These are phyloP conservation scores for Exophiala oligosperma DNA, from an alignment of 2,329 filamentous ascomycete species.

Conservation along the genomic window DNA sequence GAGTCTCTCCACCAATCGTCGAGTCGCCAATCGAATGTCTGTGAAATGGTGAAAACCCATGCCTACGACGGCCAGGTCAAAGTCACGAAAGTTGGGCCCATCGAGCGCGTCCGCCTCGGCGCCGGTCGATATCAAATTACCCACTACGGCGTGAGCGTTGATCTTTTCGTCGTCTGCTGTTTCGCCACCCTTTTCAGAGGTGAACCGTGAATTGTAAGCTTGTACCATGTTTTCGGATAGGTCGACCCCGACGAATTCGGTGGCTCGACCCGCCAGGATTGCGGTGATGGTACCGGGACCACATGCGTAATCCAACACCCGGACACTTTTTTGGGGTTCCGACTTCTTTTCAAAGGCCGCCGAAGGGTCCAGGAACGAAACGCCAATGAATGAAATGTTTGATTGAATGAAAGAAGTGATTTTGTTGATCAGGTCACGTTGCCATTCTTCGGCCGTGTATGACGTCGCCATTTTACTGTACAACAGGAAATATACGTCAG, in stretches of 20 bases:
- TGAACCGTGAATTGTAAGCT: constrained; percentile 63
- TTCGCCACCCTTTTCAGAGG: constrained; percentile 35
- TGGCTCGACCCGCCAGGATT: constrained; percentile 63
- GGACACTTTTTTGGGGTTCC: constrained; percentile 2
- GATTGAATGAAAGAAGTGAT: constrained; percentile 24
- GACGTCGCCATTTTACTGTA: constrained; percentile 23
- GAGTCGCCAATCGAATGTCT: constrained; percentile 61
- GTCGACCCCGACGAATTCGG: constrained; percentile 67
- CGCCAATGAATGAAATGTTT: constrained; percentile 27
- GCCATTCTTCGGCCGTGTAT: constrained; percentile 27
- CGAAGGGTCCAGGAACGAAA: constrained; percentile 23
- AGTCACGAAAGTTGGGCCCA: constrained; percentile 63
- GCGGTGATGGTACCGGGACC: constrained; percentile 58
- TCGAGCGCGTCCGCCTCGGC: constrained; percentile 56
- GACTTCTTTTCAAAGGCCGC: constrained; percentile 13
- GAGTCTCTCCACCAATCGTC: constrained; percentile 61
- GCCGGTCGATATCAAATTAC: constrained; percentile 52
- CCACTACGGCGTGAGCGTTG: constrained; percentile 35
- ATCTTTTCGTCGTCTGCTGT: constrained; percentile 12
- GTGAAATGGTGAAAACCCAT: constrained; percentile 68
- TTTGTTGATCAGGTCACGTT: constrained; percentile 26
- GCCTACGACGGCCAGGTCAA: constrained; percentile 67
- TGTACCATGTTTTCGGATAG: constrained; percentile 70
- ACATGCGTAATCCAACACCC: constrained; percentile 73
- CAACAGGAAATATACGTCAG: too few species aligned